Conservation (phyloP, 108 stramenopile species). For the Cyclotella cryptica region DNA sequence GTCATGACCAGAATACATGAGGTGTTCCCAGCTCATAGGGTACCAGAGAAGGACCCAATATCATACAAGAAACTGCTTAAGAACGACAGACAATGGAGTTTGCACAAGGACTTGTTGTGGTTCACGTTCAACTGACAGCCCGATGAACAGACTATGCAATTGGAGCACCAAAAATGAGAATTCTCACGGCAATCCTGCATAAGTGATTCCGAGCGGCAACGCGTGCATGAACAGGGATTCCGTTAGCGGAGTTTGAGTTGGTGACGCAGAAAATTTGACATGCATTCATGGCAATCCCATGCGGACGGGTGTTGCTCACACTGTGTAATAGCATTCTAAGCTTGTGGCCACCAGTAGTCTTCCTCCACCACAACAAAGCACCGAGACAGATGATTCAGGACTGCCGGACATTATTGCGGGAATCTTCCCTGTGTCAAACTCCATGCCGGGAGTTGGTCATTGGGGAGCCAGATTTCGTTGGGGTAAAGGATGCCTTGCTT, state of each 20-base stretch:
- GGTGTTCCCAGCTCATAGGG: constrained; percentile 1
- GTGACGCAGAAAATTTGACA: background rate
- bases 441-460: no score
- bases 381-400: no score
- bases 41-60: constrained; percentile 29
- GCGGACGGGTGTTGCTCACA: background rate
- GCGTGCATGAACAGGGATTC: background rate
- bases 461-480: no score
- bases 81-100: background rate
- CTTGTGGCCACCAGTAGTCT: no score
- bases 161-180: background rate
- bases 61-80: constrained; percentile 8
- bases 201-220: background rate
- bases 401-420: no score
- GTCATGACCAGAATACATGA: constrained; percentile 7
- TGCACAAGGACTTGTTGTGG: background rate
- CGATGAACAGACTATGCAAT: background rate
- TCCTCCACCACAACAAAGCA: no score
- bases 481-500: no score
- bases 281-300: background rate
- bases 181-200: background rate
- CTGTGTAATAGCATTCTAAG: background rate
- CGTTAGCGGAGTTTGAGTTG: background rate
- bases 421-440: no score
- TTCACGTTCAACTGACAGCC: background rate